These are phyloP conservation scores for Tricholoma flavovirens DNA, from an alignment of 768 basidiomycete species.

Conservation along the genomic window DNA sequence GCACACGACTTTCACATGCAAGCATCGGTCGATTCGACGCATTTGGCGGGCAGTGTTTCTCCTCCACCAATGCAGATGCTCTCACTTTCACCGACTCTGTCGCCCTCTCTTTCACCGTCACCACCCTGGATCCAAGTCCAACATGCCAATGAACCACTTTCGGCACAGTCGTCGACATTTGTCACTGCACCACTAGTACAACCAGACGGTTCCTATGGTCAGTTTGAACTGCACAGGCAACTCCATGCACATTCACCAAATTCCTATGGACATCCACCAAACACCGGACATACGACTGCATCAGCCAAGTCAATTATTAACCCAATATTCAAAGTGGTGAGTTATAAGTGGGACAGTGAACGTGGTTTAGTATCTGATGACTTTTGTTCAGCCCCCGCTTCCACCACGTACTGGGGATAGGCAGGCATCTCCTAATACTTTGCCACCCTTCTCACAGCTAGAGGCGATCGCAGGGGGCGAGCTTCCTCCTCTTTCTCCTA, in stretches of 20 bases:
- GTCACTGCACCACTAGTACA: conserved; percentile 30
- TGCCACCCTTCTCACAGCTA: conserved; percentile 67
- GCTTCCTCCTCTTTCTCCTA: conserved; percentile 65
- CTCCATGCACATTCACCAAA: conserved; percentile 48
- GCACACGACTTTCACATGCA: conserved; percentile 69
- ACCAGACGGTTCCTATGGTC: conserved; percentile 36
- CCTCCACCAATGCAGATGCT: conserved; percentile 74
- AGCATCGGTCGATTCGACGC: conserved; percentile 58
- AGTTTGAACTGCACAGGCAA: conserved; percentile 49
- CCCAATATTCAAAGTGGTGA: conserved; percentile 88
- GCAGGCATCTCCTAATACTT: conserved; percentile 13
- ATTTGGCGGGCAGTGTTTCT: conserved; percentile 59
- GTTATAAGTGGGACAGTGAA: conserved; percentile 41
- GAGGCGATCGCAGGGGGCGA: conserved; percentile 82
- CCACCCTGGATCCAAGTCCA: conserved; percentile 51
- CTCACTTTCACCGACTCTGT: conserved; percentile 62
- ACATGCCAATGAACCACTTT: conserved; percentile 30
- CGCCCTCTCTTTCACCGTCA: conserved; percentile 40
- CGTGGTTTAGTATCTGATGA: conserved; percentile 31
- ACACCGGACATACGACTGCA: conserved; percentile 55
- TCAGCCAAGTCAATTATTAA: conserved; percentile 70
- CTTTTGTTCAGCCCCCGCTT: conserved; percentile 45
- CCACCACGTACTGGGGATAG: conserved; percentile 37
- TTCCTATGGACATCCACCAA: conserved; percentile 53
- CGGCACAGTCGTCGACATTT: conserved; percentile 33